Evolutionary conservation across 2,329 filamentous ascomycete species (phyloP).

Genomic region (Knufia fluminis): DNA sequence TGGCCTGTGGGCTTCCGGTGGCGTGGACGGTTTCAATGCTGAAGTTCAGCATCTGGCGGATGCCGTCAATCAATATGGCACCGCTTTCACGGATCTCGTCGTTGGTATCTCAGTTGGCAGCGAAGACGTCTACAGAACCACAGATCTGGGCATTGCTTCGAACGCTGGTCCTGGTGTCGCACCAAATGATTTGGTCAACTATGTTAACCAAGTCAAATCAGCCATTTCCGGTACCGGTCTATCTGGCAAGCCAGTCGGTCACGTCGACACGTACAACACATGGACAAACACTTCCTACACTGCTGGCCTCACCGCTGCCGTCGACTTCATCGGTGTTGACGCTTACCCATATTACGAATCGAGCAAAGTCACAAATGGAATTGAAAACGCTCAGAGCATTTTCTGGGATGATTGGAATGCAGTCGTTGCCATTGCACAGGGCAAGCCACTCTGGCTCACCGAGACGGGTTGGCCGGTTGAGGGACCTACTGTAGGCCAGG

Average conservation of each 20-base stretch:
- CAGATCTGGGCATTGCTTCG: slow-evolving; percentile 57
- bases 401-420: slow-evolving; percentile 59
- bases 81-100: slow-evolving; percentile 55
- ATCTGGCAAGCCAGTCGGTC: slow-evolving; percentile 55
- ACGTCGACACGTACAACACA: slow-evolving; percentile 83
- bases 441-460: slow-evolving; percentile 53
- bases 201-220: slow-evolving; percentile 60
- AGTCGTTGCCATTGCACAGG: slow-evolving; percentile 49
- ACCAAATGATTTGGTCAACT: slow-evolving; percentile 54
- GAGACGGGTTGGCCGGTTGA: slow-evolving; percentile 58
- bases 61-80: slow-evolving; percentile 61
- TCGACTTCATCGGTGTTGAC: slow-evolving; percentile 76
- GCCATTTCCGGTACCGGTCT: slow-evolving; percentile 56
- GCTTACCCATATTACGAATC: slow-evolving; percentile 77
- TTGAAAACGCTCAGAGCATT: slow-evolving; percentile 54
- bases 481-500: slow-evolving; percentile 47
- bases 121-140: slow-evolving; percentile 77
- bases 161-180: slow-evolving; percentile 53
- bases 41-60: slow-evolving; percentile 63
- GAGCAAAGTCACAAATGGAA: slow-evolving; percentile 40
- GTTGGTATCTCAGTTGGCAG: slow-evolving; percentile 77
- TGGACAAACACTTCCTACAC: slow-evolving; percentile 61
- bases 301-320: slow-evolving; percentile 53
- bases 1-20: slow-evolving; percentile 72
- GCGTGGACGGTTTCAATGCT: slow-evolving; percentile 54